Percentiles rank a stretch among this genome's conserved stretches.
phyloP scores from a whole-genome alignment of 352 stramenopile genomes.

The Blastocystis sp. region DNA sequence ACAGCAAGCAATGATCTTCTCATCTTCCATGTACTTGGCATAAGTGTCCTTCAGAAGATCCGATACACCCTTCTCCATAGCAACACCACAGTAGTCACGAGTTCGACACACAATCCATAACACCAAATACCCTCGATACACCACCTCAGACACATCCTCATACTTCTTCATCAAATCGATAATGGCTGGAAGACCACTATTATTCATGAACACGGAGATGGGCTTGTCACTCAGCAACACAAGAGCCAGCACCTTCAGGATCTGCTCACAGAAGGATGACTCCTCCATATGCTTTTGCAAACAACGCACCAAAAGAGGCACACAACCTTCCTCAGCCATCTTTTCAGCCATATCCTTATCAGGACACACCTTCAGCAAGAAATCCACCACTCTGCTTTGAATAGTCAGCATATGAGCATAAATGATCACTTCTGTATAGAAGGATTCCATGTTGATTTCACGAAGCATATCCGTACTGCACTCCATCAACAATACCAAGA shows the following conservation, averaged over 20 bases:
- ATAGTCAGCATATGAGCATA: neutral
- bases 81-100: neutral
- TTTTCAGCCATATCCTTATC: neutral
- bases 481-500: constrained; percentile 29
- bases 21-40: constrained; percentile 8
- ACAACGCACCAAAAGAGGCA: constrained; percentile 34
- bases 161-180: constrained; percentile 43
- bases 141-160: neutral
- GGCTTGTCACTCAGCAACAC: constrained; percentile 4
- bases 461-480: neutral
- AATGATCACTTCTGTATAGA: constrained; percentile 43
- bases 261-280: neutral
- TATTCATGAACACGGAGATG: neutral
- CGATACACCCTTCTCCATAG: constrained; percentile 34
- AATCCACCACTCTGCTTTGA: constrained; percentile 27
- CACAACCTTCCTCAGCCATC: constrained; percentile 29
- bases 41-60: constrained; percentile 4
- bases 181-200: neutral
- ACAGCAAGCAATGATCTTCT: constrained; percentile 25
- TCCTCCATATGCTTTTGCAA: constrained; percentile 40
- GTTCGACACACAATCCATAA: constrained; percentile 31
- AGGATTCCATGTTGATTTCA: constrained; percentile 63
- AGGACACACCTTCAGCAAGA: neutral
- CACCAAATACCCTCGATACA: neutral
- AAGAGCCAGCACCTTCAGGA: neutral